Evolutionary conservation across 768 basidiomycete species (phyloP).

Genomic region (Trametopsis cervina): DNA sequence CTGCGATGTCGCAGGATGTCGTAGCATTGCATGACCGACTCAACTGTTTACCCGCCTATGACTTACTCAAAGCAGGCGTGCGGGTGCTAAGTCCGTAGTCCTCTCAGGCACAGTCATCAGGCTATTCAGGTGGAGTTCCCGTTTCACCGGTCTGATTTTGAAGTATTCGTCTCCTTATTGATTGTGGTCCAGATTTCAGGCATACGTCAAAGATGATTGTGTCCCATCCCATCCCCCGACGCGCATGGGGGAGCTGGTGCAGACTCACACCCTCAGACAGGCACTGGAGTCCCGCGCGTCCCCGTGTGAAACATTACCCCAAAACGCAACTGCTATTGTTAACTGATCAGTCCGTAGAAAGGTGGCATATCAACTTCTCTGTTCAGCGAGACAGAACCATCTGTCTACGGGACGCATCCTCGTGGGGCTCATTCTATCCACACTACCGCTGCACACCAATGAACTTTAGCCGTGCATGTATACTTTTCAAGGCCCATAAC

Average conservation of each 20-base stretch:
- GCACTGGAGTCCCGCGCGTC: neutral
- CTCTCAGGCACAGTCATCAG: too few relatives aligned
- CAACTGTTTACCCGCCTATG: too few relatives aligned
- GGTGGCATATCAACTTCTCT: neutral
- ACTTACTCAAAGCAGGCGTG: too few relatives aligned
- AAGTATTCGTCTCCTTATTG: neutral
- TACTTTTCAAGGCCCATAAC: neutral
- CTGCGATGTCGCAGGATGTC: too few relatives aligned
- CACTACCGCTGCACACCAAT: neutral
- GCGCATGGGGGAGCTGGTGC: neutral
- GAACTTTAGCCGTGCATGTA: neutral
- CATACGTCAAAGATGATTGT: neutral
- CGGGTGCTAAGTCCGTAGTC: too few relatives aligned
- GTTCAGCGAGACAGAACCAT: neutral
- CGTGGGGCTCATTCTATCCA: neutral
- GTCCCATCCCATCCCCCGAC: constrained; percentile 4
- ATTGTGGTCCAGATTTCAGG: neutral
- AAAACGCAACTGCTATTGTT: constrained; percentile 5
- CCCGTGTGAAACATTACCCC: constrained; percentile 1
- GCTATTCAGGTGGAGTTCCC: neutral
- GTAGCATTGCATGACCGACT: too few relatives aligned
- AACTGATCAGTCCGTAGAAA: neutral
- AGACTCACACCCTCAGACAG: neutral
- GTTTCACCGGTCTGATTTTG: neutral
- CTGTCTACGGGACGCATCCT: neutral